A percentile compares a stretch with the other conserved stretches of the same genome.
phyloP scores from a whole-genome alignment of 345 rosid genomes.

The Punica granatum region DNA sequence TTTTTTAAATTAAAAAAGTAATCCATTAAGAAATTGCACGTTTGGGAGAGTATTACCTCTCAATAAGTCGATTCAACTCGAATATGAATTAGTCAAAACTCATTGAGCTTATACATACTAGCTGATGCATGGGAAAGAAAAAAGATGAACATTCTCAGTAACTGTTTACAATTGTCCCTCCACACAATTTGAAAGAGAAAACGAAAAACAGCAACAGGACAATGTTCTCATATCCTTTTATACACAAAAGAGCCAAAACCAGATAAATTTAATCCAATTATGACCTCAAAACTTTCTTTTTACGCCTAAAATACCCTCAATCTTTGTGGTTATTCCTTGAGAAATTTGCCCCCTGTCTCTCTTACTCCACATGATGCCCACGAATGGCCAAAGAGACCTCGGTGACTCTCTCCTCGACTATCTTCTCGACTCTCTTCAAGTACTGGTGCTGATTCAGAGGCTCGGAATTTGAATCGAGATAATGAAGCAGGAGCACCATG shows the following conservation, averaged over 20 bases:
- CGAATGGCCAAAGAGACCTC: constrained; percentile 10
- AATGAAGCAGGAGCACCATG: constrained; percentile 46
- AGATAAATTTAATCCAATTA: background rate
- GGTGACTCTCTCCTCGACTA: constrained; percentile 5
- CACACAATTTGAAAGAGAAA: no score
- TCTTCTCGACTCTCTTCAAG: constrained; percentile 10
- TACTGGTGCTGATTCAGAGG: constrained; percentile 36
- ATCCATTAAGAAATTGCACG: no score
- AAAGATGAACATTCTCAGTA: no score
- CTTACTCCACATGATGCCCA: background rate
- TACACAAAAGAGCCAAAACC: background rate
- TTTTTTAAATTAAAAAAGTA: no score
- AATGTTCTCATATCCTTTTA: background rate
- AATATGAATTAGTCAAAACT: no score
- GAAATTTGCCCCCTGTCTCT: background rate
- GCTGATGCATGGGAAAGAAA: no score
- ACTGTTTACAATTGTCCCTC: background rate
- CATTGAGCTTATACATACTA: no score
- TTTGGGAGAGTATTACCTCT: no score
- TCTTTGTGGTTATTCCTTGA: background rate
- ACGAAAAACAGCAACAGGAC: background rate
- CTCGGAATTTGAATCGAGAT: constrained; percentile 44
- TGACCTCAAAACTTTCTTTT: background rate
- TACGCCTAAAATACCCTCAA: background rate
- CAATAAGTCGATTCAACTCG: no score